Conservation (phyloP, 257 asterid species). For the Anisodus acutangulus region DNA sequence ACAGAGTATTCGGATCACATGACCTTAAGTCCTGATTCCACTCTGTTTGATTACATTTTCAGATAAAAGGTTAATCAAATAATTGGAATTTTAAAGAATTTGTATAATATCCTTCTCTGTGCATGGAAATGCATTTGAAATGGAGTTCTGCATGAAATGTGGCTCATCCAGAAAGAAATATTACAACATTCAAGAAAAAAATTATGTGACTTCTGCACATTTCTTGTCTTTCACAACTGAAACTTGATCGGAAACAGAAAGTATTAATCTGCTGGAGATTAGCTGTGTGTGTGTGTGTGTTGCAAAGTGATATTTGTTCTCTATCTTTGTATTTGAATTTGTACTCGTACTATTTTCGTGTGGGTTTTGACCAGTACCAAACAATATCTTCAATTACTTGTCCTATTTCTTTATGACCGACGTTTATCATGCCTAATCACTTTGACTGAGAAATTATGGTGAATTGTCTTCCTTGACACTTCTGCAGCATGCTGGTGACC, state of each 20-base stretch:
- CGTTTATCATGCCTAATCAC: slow-evolving; percentile 26
- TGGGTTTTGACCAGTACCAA: not conserved
- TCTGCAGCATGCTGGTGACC: not conserved
- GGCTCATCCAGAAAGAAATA: not conserved
- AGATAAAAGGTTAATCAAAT: too few species aligned
- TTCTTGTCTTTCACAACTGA: not conserved
- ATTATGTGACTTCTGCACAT: not conserved
- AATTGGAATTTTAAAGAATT: too few species aligned
- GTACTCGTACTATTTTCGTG: not conserved
- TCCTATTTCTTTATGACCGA: not conserved
- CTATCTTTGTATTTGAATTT: too few species aligned
- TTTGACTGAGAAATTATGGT: not conserved
- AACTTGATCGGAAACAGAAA: not conserved
- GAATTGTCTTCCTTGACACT: not conserved
- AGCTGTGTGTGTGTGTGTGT: not conserved
- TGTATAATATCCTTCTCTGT: too few species aligned
- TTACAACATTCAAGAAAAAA: not conserved
- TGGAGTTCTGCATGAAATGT: not conserved
- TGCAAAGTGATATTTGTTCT: not conserved
- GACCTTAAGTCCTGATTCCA: too few species aligned
- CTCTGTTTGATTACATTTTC: not conserved
- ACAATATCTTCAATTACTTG: not conserved
- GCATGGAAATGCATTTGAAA: not conserved
- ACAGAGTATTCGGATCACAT: not conserved
- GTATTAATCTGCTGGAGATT: not conserved